These are phyloP conservation scores for Alternaria dauci DNA, from an alignment of 2,329 filamentous ascomycete species.

Conservation along the genomic window DNA sequence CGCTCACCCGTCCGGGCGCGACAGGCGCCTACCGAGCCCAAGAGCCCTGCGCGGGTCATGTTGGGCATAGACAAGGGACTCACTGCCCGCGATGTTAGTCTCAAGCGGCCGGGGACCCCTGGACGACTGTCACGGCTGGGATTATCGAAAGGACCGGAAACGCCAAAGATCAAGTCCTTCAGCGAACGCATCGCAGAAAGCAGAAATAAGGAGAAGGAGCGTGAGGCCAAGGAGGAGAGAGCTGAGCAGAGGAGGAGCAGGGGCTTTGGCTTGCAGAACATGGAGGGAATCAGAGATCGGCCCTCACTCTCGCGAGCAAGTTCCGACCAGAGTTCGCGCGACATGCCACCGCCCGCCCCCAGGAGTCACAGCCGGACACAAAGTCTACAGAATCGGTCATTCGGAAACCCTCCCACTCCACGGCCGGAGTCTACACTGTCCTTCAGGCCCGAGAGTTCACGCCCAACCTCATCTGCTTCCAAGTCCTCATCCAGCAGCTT, in stretches of 20 bases:
- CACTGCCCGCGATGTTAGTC: conserved; percentile 80
- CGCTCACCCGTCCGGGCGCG: conserved; percentile 69
- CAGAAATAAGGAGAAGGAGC: conserved; percentile 55
- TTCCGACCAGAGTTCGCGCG: conserved; percentile 38
- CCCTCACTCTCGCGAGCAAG: conserved; percentile 35
- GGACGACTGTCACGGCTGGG: conserved; percentile 49
- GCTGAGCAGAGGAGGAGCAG: conserved; percentile 54
- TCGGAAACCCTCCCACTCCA: conserved; percentile 14
- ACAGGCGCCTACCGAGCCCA: conserved; percentile 62
- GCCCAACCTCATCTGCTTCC: conserved; percentile 32
- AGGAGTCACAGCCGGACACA: conserved; percentile 25
- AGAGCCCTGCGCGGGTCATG: conserved; percentile 80
- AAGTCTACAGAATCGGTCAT: conserved; percentile 19
- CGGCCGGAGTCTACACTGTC: conserved; percentile 37
- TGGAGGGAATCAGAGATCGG: conserved; percentile 36
- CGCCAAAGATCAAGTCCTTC: conserved; percentile 67
- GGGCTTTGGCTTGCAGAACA: conserved; percentile 50
- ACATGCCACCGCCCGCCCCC: conserved; percentile 25
- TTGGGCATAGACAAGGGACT: conserved; percentile 91
- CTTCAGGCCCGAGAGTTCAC: conserved; percentile 27
- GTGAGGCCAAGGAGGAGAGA: conserved; percentile 55
- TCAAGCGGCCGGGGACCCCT: conserved; percentile 65
- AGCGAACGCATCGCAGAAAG: conserved; percentile 84
- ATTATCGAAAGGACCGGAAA: conserved; percentile 46
- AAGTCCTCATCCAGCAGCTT: conserved; percentile 34